phyloP scores from a whole-genome alignment of 805 yeast species.

The Pichia gijzeniarum region DNA sequence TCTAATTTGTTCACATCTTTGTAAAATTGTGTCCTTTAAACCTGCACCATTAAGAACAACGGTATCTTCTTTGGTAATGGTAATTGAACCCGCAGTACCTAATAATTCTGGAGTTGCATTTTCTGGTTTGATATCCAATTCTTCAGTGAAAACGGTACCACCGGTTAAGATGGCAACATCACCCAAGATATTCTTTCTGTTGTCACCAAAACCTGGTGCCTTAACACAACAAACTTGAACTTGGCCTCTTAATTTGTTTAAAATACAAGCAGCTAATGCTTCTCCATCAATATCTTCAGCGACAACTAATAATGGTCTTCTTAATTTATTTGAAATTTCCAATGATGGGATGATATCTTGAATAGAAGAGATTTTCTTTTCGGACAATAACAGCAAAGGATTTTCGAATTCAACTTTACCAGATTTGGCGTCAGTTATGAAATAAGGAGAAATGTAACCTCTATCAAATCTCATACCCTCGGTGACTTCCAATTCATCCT shows the following conservation, averaged over 20 bases:
- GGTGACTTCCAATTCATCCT: constrained; percentile 92
- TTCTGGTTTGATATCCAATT: constrained; percentile 91
- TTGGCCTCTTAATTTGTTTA: constrained; percentile 97
- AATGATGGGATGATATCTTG: constrained; percentile 90
- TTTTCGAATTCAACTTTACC: constrained; percentile 95
- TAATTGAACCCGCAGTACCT: constrained; percentile 87
- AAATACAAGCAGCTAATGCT: constrained; percentile 95
- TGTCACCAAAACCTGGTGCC: constrained; percentile 99
- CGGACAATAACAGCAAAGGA: constrained; percentile 82
- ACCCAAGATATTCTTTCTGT: constrained; percentile 92
- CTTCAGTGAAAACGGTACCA: constrained; percentile 89
- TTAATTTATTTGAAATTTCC: constrained; percentile 84
- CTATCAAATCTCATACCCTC: constrained; percentile 99
- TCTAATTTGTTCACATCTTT: constrained; percentile 93
- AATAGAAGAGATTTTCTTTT: constrained; percentile 86
- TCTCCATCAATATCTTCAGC: constrained; percentile 98
- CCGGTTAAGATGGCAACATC: constrained; percentile 94
- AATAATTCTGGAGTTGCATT: constrained; percentile 83
- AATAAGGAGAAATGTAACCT: constrained; percentile 95
- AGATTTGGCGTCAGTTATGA: constrained; percentile 84
- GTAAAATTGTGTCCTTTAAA: constrained; percentile 65
- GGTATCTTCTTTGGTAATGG: constrained; percentile 93
- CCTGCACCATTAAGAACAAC: constrained; percentile 93
- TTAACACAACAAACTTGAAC: constrained; percentile 96
- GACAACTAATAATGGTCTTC: constrained; percentile 87